Base-by-base conservation (phyloP, 306 rosid species). In the Leucaena leucocephala region DNA sequence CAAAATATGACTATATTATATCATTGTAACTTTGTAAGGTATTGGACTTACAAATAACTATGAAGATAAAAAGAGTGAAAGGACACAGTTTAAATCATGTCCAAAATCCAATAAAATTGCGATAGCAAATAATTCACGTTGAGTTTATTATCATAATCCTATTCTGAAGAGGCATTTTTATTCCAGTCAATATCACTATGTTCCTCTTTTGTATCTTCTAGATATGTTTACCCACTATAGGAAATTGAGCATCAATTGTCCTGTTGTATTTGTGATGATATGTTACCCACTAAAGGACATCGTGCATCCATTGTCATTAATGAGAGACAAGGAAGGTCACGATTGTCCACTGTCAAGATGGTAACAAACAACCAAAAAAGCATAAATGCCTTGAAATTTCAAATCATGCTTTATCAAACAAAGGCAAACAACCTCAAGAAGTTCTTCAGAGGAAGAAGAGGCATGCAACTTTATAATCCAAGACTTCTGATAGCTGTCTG, bases 391-490 rank as follows among this genome's bases (percentile, higher is more conserved):
- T 69, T 38, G 64, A 65, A 45, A 66, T 34, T 69, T 66, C 71
- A 78, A 69, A 70, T 78, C 80, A 81, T 42, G 72, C 14, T 78
- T 46, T 16, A 65, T 62, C 58, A 69, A 59, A 36, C 21, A 19
- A 74, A 12, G 67, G 70, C 54, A 83, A 65, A 52, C 65, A 81
- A 92, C 97, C 94, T 92, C 88, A 44, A 92, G 91, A 80, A 92
- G 86, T 72, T 86, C 91, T 85, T 80, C 89, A 12, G 89, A 78
- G 12, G 91, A 87, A 63, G 90, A 86, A 43, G 88, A 83, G 42
- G 83, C 81, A 68, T 68, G 81, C 79, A 92, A 78, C 78, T 82
- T 90, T 40, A 58, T 71, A 34, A 85, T 80, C 97, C 97, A 92
- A 68, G 85, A 83, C 83, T 88, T 82, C 57, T 93, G 86, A 34